phyloP scores from a whole-genome alignment of 768 basidiomycete species.

The Tulasnella sp. region DNA sequence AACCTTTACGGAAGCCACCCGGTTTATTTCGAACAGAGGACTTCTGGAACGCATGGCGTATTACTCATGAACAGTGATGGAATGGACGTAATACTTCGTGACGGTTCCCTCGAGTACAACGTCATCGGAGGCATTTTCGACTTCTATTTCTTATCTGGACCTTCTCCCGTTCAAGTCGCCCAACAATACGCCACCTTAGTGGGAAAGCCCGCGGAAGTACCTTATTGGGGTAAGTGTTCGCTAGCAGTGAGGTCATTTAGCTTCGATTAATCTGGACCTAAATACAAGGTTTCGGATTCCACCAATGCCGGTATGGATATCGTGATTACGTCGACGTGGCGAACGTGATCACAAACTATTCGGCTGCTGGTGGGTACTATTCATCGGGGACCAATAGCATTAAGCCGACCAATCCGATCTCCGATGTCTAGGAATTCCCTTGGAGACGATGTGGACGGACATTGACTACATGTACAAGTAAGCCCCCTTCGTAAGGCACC shows the following conservation, averaged over 20 bases:
- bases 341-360: conserved; percentile 63
- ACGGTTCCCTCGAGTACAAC: conserved; percentile 67
- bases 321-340: conserved; percentile 55
- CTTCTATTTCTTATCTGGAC: conserved; percentile 69
- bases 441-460: conserved; percentile 67
- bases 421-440: conserved; percentile 53
- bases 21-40: conserved; percentile 70
- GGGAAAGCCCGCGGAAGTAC: conserved; percentile 69
- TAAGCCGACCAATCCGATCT: not conserved
- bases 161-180: conserved; percentile 60
- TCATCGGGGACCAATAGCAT: not conserved
- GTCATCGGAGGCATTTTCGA: conserved; percentile 77
- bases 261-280: not conserved
- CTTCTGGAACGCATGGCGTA: conserved; percentile 68
- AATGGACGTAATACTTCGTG: conserved; percentile 72
- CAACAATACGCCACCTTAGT: conserved; percentile 71
- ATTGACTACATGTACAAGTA: conserved; percentile 44
- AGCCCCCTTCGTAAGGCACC: not conserved
- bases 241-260: not conserved
- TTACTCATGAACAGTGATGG: conserved; percentile 72
- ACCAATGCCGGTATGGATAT: conserved; percentile 75
- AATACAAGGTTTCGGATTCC: conserved; percentile 57
- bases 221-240: conserved; percentile 60
- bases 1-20: conserved; percentile 78
- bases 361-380: conserved; percentile 47